A percentile compares a stretch with the other conserved stretches of the same genome.
Conservation (phyloP, 495 filamentous ascomycete genomes). For the Xylaria palmicola region DNA sequence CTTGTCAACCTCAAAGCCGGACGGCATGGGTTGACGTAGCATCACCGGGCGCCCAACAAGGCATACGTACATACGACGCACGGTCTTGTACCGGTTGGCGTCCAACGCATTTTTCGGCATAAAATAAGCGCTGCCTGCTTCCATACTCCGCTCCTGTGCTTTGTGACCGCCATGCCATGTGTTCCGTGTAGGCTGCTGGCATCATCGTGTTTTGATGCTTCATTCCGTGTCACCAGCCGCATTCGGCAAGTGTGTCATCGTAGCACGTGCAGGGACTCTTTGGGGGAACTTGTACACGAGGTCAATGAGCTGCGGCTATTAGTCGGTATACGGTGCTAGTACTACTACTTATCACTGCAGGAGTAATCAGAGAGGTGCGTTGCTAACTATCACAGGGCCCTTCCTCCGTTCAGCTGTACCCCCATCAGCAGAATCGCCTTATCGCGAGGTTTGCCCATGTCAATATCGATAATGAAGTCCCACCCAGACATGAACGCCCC, state of each 20-base stretch:
- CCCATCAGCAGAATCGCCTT: constrained; percentile 16
- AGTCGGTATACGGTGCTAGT: background rate
- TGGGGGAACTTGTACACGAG: too few relatives aligned
- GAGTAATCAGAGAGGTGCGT: too few relatives aligned
- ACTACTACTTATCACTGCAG: too few relatives aligned
- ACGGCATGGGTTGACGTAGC: background rate
- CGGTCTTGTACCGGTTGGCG: background rate
- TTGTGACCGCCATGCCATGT: background rate
- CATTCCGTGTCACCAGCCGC: background rate
- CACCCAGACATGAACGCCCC: constrained; percentile 16
- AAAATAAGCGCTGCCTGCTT: background rate
- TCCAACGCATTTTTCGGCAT: background rate
- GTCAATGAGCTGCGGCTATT: too few relatives aligned
- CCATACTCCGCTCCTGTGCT: background rate
- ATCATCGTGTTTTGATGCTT: background rate
- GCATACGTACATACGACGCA: background rate
- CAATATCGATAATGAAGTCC: constrained; percentile 25
- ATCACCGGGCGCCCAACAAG: background rate
- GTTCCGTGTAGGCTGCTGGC: background rate
- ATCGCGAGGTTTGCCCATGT: constrained; percentile 21
- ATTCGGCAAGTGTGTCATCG: background rate
- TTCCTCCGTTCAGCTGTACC: background rate
- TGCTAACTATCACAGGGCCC: background rate
- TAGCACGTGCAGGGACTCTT: background rate
- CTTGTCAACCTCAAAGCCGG: background rate